Evolutionary conservation across 306 rosid genomes (phyloP), one percentile per base, ranked within the genome.

Genomic region (Canavalia ensiformis): DNA sequence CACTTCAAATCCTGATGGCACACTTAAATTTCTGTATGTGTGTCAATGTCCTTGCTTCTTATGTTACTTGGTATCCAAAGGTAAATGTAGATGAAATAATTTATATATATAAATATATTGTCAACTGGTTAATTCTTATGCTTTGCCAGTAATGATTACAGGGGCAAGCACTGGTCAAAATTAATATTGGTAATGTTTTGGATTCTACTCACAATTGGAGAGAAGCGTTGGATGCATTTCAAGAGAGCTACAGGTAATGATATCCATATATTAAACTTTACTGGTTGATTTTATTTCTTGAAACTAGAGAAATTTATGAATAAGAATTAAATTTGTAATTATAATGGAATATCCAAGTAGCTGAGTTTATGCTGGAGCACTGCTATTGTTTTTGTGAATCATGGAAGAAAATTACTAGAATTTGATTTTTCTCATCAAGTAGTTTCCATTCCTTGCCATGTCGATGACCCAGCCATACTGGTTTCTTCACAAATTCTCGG

Each of bases 151-250:
- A 65, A 83, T 68, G 75, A 74, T 87, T 84, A 68, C 81, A 95
- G 98, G 98, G 98, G 44, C 97, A 93, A 86, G 98, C 97, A 68
- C 68, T 89, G 6, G 86, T 88, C 73, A 89, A 93, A 85, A 87
- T 85, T 56, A 86, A 90, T 68, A 89, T 93, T 37, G 99, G 98
- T 51, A 84, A 88, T 80, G 89, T 93, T 85, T 89, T 89, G 85
- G 98, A 95, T 86, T 89, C 88, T 88, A 85, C 80, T 82, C 86
- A 85, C 52, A 69, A 89, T 75, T 91, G 86, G 89, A 59, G 68
- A 87, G 92, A 73, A 74, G 98, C 99, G 55, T 77, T 89, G 35
- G 87, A 84, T 47, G 92, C 99, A 78, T 95, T 60, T 83, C 77
- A 88, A 60, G 96, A 91, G 80, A 87, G 98, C 86, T 86, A 93